Conservation (phyloP, 176 grass and related monocot species). For the Eragrostis curvula region DNA sequence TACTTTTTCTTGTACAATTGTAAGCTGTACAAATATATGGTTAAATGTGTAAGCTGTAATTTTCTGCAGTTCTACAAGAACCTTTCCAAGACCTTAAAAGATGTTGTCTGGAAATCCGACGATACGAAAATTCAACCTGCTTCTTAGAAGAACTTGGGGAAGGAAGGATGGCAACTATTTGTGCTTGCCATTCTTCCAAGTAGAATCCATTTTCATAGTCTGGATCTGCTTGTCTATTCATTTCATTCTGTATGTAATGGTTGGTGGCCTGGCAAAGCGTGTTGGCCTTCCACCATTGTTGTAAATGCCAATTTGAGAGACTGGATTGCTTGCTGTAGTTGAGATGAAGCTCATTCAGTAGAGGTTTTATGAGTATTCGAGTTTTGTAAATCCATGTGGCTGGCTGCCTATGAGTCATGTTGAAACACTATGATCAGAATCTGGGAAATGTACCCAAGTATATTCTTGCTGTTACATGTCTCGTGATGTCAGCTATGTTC, state of each 20-base stretch:
- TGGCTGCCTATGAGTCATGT: constrained; percentile 24
- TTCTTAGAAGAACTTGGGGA: constrained; percentile 22
- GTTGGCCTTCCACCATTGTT: constrained; percentile 1
- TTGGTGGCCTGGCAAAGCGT: not conserved
- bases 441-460: not conserved
- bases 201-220: not conserved
- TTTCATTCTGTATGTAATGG: constrained; percentile 12
- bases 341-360: constrained; percentile 25
- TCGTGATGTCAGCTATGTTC: constrained; percentile 25
- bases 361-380: not conserved
- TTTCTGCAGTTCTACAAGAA: constrained; percentile 85
- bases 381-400: constrained; percentile 17
- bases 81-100: constrained; percentile 76
- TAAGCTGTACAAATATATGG: constrained; percentile 13
- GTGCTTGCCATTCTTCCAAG: constrained; percentile 29
- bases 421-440: constrained; percentile 1
- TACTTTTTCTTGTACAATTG: not conserved
- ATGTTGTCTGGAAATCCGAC: constrained; percentile 93
- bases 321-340: constrained; percentile 12
- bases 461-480: constrained; percentile 27
- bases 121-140: constrained; percentile 38
- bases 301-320: constrained; percentile 39
- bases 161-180: constrained; percentile 50
- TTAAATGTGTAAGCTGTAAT: constrained; percentile 2
- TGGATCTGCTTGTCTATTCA: constrained; percentile 3